These are phyloP conservation scores for Claviceps sp. DNA, from an alignment of 2,329 filamentous ascomycete genomes.

Conservation along the genomic window DNA sequence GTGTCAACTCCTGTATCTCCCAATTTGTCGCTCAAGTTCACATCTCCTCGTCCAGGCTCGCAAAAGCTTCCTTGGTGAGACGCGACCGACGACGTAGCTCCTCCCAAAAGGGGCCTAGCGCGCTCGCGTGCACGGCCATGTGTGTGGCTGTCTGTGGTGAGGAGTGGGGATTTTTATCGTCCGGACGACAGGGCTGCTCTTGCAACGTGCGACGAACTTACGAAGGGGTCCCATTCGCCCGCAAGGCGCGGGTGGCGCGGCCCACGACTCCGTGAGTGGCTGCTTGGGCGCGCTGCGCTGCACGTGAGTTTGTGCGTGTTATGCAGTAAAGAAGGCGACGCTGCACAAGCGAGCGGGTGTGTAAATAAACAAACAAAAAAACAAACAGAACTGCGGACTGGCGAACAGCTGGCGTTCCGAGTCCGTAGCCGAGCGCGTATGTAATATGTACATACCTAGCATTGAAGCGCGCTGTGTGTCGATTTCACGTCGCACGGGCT, in stretches of 20 bases:
- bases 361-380: slow-evolving; percentile 2
- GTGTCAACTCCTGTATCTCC: background rate
- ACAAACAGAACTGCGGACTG: background rate
- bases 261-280: background rate
- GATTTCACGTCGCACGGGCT: too few species aligned
- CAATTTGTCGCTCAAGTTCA: background rate
- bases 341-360: background rate
- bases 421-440: too few species aligned
- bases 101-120: background rate
- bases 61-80: background rate
- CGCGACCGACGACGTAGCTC: background rate
- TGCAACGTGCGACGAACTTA: too few species aligned
- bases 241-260: background rate
- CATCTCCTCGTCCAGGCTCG: background rate
- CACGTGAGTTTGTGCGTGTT: background rate
- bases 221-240: too few species aligned
- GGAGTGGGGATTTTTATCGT: slow-evolving; percentile 1
- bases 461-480: background rate
- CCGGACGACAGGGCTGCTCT: background rate
- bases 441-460: background rate
- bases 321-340: background rate
- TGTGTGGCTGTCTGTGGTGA: background rate
- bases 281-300: background rate
- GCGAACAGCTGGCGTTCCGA: too few species aligned
- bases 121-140: background rate